Evolutionary conservation across 305 asterid genomes (phyloP), one percentile per base, ranked within the genome.

Genomic region (Nicotiana rustica): DNA sequence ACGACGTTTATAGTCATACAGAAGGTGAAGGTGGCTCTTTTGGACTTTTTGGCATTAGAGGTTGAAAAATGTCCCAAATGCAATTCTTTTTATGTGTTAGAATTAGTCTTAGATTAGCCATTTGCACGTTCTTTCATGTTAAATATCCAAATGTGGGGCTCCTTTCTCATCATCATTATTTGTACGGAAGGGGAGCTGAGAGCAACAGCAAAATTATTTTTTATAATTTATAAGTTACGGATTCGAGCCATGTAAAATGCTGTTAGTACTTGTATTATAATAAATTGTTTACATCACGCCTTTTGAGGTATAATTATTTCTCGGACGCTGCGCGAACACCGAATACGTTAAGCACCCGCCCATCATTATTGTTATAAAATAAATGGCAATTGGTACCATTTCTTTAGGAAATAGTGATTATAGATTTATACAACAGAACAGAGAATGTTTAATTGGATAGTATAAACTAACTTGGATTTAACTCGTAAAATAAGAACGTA

Each of bases 31-130:
- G 82, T 84, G 83, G 68, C 83, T 79, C 80, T 88, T 89, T 90
- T 88, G 89, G 94, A 88, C 92, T 87, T 88, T 84, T 10, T 35
- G 76, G 82, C 44, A 81, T 44, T 82, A 36, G 84, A 78, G 8
- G 84, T 83, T 81, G 86, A 67, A 79, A 75, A 83, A 64, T 56
- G 69, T 52, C 75, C 18, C 70, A 77, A 41, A 56, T 47, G 19
- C 60, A 56, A 68, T 65, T 56, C 49, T 70, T 64, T 67, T 86
- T 84, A 83, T 21, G 35, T 41, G 35, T 60, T 19, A 71, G 25
- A 73, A 64, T 84, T 49, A 41, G 49, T 41, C 49, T 41, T 41
- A 12, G n/a, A 80, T 69, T 69, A 65, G 52, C 67, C 49, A 84
- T 73, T 76, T 61, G 83, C 90, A 85, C 86, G 84, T 77, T 88